Base-by-base conservation (phyloP, 352 stramenopile genomes). In the Phytopythium aichiense region DNA sequence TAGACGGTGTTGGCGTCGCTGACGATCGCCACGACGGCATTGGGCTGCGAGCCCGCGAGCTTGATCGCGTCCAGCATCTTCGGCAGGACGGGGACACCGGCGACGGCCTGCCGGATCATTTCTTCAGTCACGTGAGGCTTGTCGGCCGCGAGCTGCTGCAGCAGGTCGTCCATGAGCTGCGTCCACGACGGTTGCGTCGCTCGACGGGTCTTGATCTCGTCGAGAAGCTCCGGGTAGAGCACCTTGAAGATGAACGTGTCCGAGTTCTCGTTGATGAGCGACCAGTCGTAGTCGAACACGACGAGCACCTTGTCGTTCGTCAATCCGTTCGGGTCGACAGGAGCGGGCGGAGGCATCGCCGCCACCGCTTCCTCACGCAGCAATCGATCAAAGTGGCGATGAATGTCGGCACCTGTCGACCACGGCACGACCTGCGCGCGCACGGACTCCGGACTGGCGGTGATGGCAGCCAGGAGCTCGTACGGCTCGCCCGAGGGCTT, bases 251-350 rank as follows among this genome's bases (percentile, higher is more conserved):
- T 65, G 54, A 84, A 90, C 38, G 69, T 88, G 65, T 94, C 85
- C 45, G 86, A 93, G 72, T 94, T 90, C 25, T 88, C 81, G 63
- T 94, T 87, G 53, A 94, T 75, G 49, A 94, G 69, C 31, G 77
- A 94, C 79, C 85, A 92, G 67, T 94, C 85, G 56, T 91, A 94
- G 72, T 94, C 85, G 43, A 94, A 92, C 46, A 92, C 61, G 35
- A 92, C 78, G 33, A 94, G 72, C 16, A 83, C 71, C 56, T 46
- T 8, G 60, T 55, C 66, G 64, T 28, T 40, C 28, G 59, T 52
- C 16, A 20, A 11, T 42, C 18, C 50, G 12, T 23, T 23, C 28
- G 7, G 50, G n/a, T 4, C 20, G 8, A 56, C 11, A 56, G 50
- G 50, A 43, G 15, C 28, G 0, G 50, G 50, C 2, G 30, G 50